Conservation (phyloP, 495 filamentous ascomycete species). For the Pyrenopolyporus hunteri region DNA sequence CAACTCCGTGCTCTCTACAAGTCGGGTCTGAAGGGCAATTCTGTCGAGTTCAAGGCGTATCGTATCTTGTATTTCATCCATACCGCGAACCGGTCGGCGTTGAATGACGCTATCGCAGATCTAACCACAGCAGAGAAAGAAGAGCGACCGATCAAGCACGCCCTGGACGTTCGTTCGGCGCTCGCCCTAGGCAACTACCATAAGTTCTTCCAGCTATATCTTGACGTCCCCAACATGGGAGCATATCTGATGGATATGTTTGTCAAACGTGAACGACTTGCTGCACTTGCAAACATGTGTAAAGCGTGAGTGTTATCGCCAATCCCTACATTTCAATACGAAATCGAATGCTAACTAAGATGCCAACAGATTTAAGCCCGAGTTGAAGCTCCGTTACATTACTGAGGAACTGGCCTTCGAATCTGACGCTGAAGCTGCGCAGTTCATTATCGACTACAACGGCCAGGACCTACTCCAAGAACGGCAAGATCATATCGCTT, state of each 20-base stretch:
- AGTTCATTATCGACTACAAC: conserved; percentile 82
- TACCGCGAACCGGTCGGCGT: conserved; percentile 95
- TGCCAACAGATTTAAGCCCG: conserved; percentile 77
- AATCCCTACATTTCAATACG: neutral
- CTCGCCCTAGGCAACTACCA: conserved; percentile 95
- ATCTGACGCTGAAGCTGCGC: conserved; percentile 84
- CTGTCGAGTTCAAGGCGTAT: conserved; percentile 97
- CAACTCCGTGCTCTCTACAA: conserved; percentile 90
- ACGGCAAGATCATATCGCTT: conserved; percentile 70
- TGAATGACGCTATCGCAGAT: conserved; percentile 97
- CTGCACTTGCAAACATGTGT: conserved; percentile 87
- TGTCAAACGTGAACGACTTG: conserved; percentile 87
- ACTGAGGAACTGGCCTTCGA: conserved; percentile 96
- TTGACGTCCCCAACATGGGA: conserved; percentile 95
- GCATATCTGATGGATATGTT: conserved; percentile 99
- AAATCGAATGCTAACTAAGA: conserved; percentile 47
- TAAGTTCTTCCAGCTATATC: conserved; percentile 92
- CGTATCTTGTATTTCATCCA: conserved; percentile 99
- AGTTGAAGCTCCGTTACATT: conserved; percentile 87
- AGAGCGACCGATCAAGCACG: conserved; percentile 84
- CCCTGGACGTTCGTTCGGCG: conserved; percentile 86
- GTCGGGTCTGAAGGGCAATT: conserved; percentile 84
- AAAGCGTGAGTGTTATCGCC: conserved; percentile 74
- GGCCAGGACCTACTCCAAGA: conserved; percentile 80
- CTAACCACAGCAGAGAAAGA: conserved; percentile 95